Evolutionary conservation across 2,329 filamentous ascomycete genomes (phyloP).

Genomic region (Aspergillus novoparasiticus): DNA sequence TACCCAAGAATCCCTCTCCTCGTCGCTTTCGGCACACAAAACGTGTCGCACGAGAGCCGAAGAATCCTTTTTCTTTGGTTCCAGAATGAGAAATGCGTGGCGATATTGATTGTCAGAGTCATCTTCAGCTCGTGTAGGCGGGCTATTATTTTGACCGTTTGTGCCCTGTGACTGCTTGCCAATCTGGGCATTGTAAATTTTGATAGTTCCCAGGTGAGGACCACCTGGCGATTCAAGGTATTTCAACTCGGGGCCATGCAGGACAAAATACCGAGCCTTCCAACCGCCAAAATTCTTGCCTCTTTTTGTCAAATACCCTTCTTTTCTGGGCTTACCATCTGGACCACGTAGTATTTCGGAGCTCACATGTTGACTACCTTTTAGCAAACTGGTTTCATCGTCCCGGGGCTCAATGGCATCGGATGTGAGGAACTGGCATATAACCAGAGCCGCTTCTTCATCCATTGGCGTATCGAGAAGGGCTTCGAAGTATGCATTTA

Average conservation of each 20-base stretch:
- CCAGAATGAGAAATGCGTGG: constrained; percentile 91
- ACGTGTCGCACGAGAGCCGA: constrained; percentile 87
- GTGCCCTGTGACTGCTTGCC: constrained; percentile 79
- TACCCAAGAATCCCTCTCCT: constrained; percentile 91
- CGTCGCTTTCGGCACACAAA: constrained; percentile 90
- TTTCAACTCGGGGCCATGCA: constrained; percentile 72
- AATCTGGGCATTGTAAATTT: constrained; percentile 86
- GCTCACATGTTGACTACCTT: constrained; percentile 36
- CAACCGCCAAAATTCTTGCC: constrained; percentile 99
- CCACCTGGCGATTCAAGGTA: constrained; percentile 94
- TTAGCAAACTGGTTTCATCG: constrained; percentile 56
- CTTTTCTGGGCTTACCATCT: constrained; percentile 71
- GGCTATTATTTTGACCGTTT: constrained; percentile 57
- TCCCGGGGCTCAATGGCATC: constrained; percentile 61
- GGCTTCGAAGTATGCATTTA: constrained; percentile 84
- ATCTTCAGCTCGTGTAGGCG: constrained; percentile 65
- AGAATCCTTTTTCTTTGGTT: constrained; percentile 95
- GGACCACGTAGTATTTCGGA: constrained; percentile 50
- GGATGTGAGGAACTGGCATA: constrained; percentile 82
- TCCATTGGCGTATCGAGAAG: constrained; percentile 82
- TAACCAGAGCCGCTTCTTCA: constrained; percentile 71
- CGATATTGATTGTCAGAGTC: constrained; percentile 92
- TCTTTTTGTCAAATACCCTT: constrained; percentile 91
- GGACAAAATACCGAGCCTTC: constrained; percentile 79
- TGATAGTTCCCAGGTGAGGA: constrained; percentile 89